Conservation (phyloP, 495 filamentous ascomycete species). For the Amorphotheca resinae region DNA sequence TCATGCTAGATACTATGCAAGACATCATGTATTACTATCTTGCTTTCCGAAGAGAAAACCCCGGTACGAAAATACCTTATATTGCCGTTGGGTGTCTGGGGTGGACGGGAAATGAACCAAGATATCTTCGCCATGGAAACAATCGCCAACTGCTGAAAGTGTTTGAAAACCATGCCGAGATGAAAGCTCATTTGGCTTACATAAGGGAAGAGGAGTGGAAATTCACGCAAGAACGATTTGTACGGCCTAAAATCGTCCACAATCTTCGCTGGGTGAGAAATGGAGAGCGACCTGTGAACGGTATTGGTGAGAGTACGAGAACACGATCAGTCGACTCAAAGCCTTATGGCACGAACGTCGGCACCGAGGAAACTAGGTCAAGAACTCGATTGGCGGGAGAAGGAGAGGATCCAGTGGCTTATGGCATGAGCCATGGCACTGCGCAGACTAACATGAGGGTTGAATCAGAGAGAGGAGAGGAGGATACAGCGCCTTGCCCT, state of each 20-base stretch:
- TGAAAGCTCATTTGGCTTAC: constrained; percentile 6
- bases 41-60: not conserved
- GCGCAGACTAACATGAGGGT: no score
- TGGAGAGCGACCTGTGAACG: no score
- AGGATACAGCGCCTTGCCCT: no score
- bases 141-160: constrained; percentile 11
- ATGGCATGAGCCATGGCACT: no score
- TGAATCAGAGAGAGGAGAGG: no score
- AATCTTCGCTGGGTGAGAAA: constrained; percentile 3
- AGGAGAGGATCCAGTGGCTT: no score
- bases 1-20: constrained; percentile 12
- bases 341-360: no score
- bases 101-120: constrained; percentile 10
- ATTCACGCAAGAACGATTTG: constrained; percentile 7
- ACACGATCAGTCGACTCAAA: no score
- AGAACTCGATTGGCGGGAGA: no score
- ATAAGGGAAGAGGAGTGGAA: constrained; percentile 10
- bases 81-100: constrained; percentile 17
- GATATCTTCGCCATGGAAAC: constrained; percentile 8
- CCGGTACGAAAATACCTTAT: constrained; percentile 5
- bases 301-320: no score
- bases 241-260: constrained; percentile 2
- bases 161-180: constrained; percentile 9
- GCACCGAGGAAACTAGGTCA: no score
- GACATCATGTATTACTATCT: constrained; percentile 13